Evolutionary conservation across 1,139 yeast species (phyloP), one percentile per base, ranked within the genome.

Genomic region (Kodamaea ohmeri): DNA sequence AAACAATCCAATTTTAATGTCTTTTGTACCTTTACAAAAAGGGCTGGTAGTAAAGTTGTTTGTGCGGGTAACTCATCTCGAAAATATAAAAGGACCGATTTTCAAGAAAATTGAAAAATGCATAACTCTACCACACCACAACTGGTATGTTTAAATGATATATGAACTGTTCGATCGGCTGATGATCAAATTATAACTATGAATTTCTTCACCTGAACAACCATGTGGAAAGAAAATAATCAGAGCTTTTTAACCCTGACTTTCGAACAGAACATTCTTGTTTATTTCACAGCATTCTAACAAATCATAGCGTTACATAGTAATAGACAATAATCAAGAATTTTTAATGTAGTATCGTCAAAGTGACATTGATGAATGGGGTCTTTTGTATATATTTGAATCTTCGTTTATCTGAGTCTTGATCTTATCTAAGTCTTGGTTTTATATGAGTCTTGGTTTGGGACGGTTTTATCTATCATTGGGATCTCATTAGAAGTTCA

Each of bases 191-290:
- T 56, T 55, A 56, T 55, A 31, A 61, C 71, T 61, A 67, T 71
- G 83, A 77, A 77, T 77, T 77, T 77, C 83, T 77, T 77, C 83
- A 75, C 67, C 83, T 75, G 83, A 77, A 72, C 47, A 32, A 50
- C 65, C 71, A 64, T 75, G 80, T 72, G 69, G 79, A 74, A 52
- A 60, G 58, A 71, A 44, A 65, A 60, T 55, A 65, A 65, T 71
- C 80, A 76, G 83, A 77, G 83, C 83, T 77, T 77, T 77, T 77
- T 77, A 77, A 77, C 81, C 71, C 83, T 77, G 83, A 76, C 49
- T 41, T 33, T 37, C 32, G 34, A 37, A 35, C 27, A 26, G 32
- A 19, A 24, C 20, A 12, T 25, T n/a, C n/a, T 28, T 35, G 6
- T 9, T 19, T 20, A 32, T 7, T 22, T 16, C 24, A 19, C 25